Conservation (phyloP, 1,139 yeast species). For the Magnusiomyces ingens region DNA sequence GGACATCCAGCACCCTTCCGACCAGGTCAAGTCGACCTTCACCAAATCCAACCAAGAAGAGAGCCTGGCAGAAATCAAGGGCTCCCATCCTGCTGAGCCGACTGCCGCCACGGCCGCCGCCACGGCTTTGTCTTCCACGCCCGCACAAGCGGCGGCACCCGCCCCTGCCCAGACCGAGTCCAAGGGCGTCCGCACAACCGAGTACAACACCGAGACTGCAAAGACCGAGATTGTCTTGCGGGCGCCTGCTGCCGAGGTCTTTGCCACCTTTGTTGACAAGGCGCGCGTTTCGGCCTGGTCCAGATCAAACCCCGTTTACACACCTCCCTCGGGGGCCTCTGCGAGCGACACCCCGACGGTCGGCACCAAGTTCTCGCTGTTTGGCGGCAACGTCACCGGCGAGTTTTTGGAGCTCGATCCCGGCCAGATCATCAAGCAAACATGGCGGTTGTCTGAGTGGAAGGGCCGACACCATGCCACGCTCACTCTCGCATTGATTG, state of each 20-base stretch:
- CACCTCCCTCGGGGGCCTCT: constrained; percentile 57
- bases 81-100: constrained; percentile 9
- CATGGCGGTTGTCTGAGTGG: constrained; percentile 91
- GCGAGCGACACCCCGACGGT: constrained; percentile 40
- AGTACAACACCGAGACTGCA: constrained; percentile 64
- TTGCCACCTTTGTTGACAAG: constrained; percentile 65
- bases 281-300: constrained; percentile 85
- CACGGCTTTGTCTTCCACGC: constrained; percentile 15
- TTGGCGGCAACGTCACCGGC: constrained; percentile 86
- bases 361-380: constrained; percentile 61
- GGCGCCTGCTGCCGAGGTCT: constrained; percentile 81
- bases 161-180: constrained; percentile 20
- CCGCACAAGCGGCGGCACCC: constrained; percentile 16
- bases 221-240: constrained; percentile 75
- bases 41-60: constrained; percentile 35
- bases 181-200: constrained; percentile 22
- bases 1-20: constrained; percentile 76
- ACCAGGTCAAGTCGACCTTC: constrained; percentile 57
- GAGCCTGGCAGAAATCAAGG: not conserved
- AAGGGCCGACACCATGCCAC: constrained; percentile 71
- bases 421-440: constrained; percentile 52
- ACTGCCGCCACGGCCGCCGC: constrained; percentile 16
- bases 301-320: constrained; percentile 62
- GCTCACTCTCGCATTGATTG: constrained; percentile 57
- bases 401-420: constrained; percentile 53